A percentile compares a stretch with the other conserved stretches of the same genome.
These are phyloP conservation scores for Podospora anserina DNA, from an alignment of 495 filamentous ascomycete species.

Conservation along the genomic window DNA sequence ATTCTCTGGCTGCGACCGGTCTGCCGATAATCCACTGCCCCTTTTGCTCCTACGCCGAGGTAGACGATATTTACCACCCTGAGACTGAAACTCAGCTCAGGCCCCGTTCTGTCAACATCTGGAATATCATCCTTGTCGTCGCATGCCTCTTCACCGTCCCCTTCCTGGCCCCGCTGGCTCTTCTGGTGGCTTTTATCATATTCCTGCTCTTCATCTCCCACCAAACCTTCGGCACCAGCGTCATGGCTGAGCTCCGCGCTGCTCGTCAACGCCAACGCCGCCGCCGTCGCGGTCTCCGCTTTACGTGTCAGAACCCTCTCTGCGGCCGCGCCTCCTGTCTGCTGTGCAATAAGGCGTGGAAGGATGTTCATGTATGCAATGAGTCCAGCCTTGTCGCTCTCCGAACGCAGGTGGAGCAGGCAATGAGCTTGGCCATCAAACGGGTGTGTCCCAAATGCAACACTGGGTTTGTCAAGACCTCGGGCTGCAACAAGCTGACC, in stretches of 20 bases:
- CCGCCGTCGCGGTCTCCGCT: slow-evolving; percentile 64
- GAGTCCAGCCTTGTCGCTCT: slow-evolving; percentile 81
- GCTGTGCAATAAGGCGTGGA: slow-evolving; percentile 62
- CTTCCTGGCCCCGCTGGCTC: slow-evolving; percentile 49
- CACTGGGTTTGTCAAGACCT: slow-evolving; percentile 84
- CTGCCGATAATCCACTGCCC: slow-evolving; percentile 81
- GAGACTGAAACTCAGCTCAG: slow-evolving; percentile 43
- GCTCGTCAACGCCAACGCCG: slow-evolving; percentile 60
- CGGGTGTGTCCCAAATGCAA: slow-evolving; percentile 89
- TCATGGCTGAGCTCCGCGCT: slow-evolving; percentile 44
- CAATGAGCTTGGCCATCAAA: slow-evolving; percentile 90
- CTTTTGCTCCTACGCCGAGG: slow-evolving; percentile 87
- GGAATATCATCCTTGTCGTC: slow-evolving; percentile 42
- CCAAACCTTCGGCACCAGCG: slow-evolving; percentile 33
- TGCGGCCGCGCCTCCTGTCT: slow-evolving; percentile 75
- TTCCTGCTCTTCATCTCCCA: slow-evolving; percentile 39
- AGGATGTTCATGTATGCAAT: slow-evolving; percentile 71
- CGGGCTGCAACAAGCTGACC: slow-evolving; percentile 95
- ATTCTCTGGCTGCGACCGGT: slow-evolving; percentile 64
- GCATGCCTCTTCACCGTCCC: slow-evolving; percentile 46
- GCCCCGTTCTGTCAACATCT: slow-evolving; percentile 48
- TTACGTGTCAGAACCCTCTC: slow-evolving; percentile 63
- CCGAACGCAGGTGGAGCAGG: slow-evolving; percentile 82
- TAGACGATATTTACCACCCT: slow-evolving; percentile 72
- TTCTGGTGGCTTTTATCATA: slow-evolving; percentile 33